Percentiles rank a stretch among this genome's conserved stretches.
Conservation (phyloP, 2,329 filamentous ascomycete species). For the Domatiomyces globalis region DNA sequence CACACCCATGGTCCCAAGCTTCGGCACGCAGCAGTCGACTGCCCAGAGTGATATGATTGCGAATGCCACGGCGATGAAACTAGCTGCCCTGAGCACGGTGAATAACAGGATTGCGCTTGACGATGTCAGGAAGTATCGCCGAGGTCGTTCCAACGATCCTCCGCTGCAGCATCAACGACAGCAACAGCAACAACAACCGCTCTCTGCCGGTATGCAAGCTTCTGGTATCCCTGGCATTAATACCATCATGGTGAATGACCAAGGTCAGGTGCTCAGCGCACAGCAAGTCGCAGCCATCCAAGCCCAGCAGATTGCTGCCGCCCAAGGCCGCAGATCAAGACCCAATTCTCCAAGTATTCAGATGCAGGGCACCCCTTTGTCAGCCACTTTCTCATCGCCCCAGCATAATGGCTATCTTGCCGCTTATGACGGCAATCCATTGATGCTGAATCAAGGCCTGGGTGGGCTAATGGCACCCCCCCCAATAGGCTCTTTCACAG, state of each 20-base stretch:
- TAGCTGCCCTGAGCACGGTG: constrained; percentile 89
- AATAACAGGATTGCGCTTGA: constrained; percentile 97
- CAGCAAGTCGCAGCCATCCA: constrained; percentile 77
- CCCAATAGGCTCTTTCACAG: constrained; percentile 52
- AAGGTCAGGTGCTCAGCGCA: constrained; percentile 70
- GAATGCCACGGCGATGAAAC: constrained; percentile 97
- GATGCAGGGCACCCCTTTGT: constrained; percentile 42
- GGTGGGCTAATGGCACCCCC: constrained; percentile 42
- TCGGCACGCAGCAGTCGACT: constrained; percentile 44
- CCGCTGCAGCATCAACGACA: constrained; percentile 28
- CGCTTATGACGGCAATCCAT: constrained; percentile 64
- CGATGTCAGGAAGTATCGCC: constrained; percentile 90
- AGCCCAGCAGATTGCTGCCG: constrained; percentile 44
- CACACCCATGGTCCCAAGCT: constrained; percentile 86
- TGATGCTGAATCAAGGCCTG: constrained; percentile 58
- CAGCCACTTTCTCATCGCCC: constrained; percentile 59
- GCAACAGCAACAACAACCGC: constrained; percentile 45
- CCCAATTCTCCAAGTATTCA: constrained; percentile 80
- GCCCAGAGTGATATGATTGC: constrained; percentile 94
- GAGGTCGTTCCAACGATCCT: constrained; percentile 71
- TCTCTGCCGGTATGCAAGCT: constrained; percentile 53
- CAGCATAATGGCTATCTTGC: constrained; percentile 90
- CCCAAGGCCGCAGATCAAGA: constrained; percentile 61
- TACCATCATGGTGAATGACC: constrained; percentile 87
- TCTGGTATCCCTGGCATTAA: constrained; percentile 55